Base-by-base conservation (phyloP, 2,329 filamentous ascomycete genomes). In the Neonectria coccinea region DNA sequence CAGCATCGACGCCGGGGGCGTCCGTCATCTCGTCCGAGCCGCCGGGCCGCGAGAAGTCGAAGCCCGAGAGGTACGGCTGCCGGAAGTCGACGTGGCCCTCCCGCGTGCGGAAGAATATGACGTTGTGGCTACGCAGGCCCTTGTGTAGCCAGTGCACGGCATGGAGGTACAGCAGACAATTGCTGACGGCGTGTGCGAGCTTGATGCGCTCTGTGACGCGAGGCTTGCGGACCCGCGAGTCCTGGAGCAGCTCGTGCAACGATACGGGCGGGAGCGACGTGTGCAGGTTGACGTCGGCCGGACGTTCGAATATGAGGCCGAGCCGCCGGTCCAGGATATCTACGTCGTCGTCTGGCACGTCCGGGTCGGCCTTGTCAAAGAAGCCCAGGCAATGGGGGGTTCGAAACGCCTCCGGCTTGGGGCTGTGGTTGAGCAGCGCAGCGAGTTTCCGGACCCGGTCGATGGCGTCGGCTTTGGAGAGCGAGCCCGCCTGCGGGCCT, bases 121-220 rank as follows among this genome's bases (percentile, higher is more conserved):
- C 79, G 69, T 86, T 87, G 59, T 84, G 77, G 62, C 81, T 83
- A 12, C 85, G 82, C 5, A 88, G 77, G n/a, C 84, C 85, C 68
- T 88, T 88, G 77, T 88, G 86, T 6, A 88, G 78, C 85, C 85
- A 88, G 64, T 86, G 82, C 1, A 86, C 84, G 3, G 83, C 80
- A 69, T 88, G 85, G 0, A 88, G 79, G 59, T 86, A 85, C 51
- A 88, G 75, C 3, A 89, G 73, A 18, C 83, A 87, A 69, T 85
- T 83, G 61, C 83, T 79, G 31, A 88, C 78, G 27, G 82, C 81
- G 51, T 82, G 80, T 48, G 86, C 86, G 18, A 89, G 80, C 29
- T 72, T 76, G 58, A 88, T 79, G 33, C 87, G 81, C 25, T 83
- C 80, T 0, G 85, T 86, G 3, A 89, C 79, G 1, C 82, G 78